Conservation (phyloP, 345 rosid species). For the Angophora floribunda region DNA sequence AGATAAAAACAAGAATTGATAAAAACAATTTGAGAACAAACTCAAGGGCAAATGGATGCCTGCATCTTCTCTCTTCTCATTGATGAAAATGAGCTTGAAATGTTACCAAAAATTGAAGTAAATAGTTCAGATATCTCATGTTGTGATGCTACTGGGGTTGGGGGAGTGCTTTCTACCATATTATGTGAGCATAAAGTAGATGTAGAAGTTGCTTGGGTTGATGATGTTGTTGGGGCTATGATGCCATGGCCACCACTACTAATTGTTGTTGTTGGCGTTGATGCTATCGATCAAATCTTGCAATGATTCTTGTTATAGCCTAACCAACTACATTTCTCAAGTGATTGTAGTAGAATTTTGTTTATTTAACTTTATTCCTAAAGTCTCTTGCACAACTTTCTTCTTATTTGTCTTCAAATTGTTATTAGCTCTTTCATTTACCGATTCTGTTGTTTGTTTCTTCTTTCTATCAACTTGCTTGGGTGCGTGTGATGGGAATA, state of each 20-base stretch:
- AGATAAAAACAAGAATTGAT: neutral
- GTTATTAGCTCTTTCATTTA: neutral
- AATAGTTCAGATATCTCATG: neutral
- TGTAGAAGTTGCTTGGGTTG: neutral
- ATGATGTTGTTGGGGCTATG: neutral
- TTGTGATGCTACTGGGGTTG: neutral
- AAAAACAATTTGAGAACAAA: neutral
- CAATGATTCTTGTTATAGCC: neutral
- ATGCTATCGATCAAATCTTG: neutral
- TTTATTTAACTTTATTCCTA: neutral
- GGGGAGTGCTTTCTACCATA: neutral
- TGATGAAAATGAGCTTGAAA: neutral
- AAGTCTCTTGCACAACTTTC: neutral
- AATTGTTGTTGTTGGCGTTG: neutral
- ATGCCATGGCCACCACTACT: rapidly evolving
- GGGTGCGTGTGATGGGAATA: neutral
- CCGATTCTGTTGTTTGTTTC: neutral
- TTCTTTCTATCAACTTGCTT: neutral
- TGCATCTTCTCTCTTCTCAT: neutral
- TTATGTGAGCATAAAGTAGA: neutral
- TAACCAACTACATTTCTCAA: neutral
- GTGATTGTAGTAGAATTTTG: neutral
- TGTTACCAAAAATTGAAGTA: too few species aligned
- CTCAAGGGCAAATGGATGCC: neutral
- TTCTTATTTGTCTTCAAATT: neutral